Base-by-base conservation (phyloP, 139 green algal genomes). In the Chlamydomonas schloesseri region DNA sequence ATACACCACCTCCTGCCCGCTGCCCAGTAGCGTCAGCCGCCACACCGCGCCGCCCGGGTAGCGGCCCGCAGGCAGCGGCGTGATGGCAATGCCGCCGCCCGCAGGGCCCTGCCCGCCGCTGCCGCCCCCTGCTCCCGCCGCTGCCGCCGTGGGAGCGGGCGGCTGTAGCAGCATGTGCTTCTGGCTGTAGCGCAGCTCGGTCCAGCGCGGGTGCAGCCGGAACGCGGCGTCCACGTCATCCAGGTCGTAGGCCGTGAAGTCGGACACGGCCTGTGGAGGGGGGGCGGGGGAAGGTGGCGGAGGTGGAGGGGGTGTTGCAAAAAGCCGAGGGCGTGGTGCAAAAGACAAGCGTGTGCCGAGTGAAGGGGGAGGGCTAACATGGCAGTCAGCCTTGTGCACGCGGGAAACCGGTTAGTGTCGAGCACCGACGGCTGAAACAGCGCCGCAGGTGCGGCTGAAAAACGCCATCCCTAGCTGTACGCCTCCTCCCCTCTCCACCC, bases 171-270 rank as follows among this genome's bases (percentile, higher is more conserved):
- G 82, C 34, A 46, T 33, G 46, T 94, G 64, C 23, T 77, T 86
- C 86, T 98, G 96, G 46, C 89, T 87, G 91, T 95, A 98, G 70
- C 83, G 34, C 93, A 89, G 70, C 78, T 90, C 73, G 26, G n/a
- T 81, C 87, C 87, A 90, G 28, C 65, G 53, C 2, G 34, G 29
- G 46, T 81, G 62, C 0, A 82, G 77, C 0, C 83, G 82, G 82
- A 99, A 99, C 0, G 95, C 97, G 24, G 70, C 76, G 78, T 98
- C 95, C 31, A 99, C 90, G 74, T 99, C 94, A 42, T 97, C 93
- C 42, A 97, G 78, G 46, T 88, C 80, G 81, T 96, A 98, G 0
- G 87, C 47, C 3, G 89, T 57, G 71, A 98, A 97, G 46, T 98
- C 93, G 26, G 69, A 87, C 34, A 69, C 64, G 13, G 88, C 93